Evolutionary conservation across 75 land plant genomes (phyloP).

Genomic region (Adiantum capillusveneris): DNA sequence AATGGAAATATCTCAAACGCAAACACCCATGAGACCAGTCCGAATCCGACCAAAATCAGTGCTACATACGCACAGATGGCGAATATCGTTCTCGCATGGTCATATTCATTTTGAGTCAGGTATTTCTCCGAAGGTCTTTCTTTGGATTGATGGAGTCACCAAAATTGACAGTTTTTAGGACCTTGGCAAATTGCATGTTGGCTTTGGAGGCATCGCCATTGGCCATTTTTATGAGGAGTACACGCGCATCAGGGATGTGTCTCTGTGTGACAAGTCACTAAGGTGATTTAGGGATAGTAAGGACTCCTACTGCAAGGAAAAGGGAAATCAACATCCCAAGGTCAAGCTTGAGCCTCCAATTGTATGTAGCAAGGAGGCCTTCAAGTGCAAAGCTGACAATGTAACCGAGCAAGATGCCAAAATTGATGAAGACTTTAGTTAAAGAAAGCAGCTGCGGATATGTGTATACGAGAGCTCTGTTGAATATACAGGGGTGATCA

Average conservation of each 20-base stretch:
- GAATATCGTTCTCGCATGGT: slow-evolving; percentile 29
- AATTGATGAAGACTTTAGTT: slow-evolving; percentile 72
- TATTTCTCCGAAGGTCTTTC: too few species aligned
- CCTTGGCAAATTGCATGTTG: slow-evolving; percentile 17
- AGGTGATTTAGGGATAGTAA: slow-evolving; percentile 84
- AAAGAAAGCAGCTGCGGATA: slow-evolving; percentile 57
- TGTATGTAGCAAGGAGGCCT: slow-evolving; percentile 25
- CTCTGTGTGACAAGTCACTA: slow-evolving; percentile 80
- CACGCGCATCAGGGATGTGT: slow-evolving; percentile 38
- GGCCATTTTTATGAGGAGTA: slow-evolving; percentile 35
- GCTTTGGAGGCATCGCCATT: slow-evolving; percentile 26
- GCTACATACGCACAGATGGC: slow-evolving; percentile 56
- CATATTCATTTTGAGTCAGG: neutral
- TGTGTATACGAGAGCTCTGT: slow-evolving; percentile 66
- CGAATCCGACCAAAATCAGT: slow-evolving; percentile 78
- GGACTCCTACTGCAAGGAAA: slow-evolving; percentile 38
- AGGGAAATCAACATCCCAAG: slow-evolving; percentile 58
- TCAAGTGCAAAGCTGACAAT: slow-evolving; percentile 52
- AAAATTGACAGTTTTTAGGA: slow-evolving; percentile 32
- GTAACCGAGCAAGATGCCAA: slow-evolving; percentile 79
- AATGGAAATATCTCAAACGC: slow-evolving; percentile 68
- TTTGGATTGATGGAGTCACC: slow-evolving; percentile 14
- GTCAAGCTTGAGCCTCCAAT: slow-evolving; percentile 83
- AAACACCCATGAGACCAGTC: slow-evolving; percentile 76
- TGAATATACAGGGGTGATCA: slow-evolving; percentile 82